Conservation (phyloP, 805 yeast genomes). For the Lachancea dasiensis region DNA sequence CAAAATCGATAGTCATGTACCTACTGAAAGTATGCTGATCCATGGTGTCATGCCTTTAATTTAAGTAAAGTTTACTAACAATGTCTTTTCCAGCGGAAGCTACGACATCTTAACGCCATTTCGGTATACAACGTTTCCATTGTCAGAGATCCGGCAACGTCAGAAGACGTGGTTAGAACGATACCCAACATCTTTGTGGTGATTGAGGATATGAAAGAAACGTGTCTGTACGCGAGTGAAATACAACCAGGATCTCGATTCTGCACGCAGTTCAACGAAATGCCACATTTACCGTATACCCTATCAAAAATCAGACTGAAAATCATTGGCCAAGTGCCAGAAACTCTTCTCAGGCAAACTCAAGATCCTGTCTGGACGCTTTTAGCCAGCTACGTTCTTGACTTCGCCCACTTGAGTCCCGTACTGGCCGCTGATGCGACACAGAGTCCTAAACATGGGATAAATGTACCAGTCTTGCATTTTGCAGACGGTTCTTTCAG, state of each 20-base stretch:
- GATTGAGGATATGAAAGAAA: slow-evolving; percentile 19
- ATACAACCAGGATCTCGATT: slow-evolving; percentile 16
- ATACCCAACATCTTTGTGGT: slow-evolving; percentile 19
- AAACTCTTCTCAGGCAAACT: slow-evolving; percentile 4
- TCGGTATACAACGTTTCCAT: slow-evolving; percentile 18
- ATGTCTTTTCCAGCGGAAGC: slow-evolving; percentile 14
- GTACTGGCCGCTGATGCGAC: slow-evolving; percentile 10
- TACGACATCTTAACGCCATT: slow-evolving; percentile 27
- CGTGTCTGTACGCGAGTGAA: slow-evolving; percentile 25
- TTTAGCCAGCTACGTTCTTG: slow-evolving; percentile 12
- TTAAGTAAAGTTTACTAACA: not conserved
- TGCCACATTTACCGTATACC: slow-evolving; percentile 17
- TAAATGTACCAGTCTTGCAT: slow-evolving; percentile 22
- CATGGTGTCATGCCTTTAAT: not conserved
- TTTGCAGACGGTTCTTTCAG: slow-evolving; percentile 24
- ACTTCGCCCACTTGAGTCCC: slow-evolving; percentile 17
- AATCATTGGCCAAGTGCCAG: slow-evolving; percentile 20
- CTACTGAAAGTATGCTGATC: slow-evolving; percentile 3
- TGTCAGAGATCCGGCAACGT: not conserved
- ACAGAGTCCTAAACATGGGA: slow-evolving; percentile 8
- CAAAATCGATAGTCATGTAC: slow-evolving; percentile 1
- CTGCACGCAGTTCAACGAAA: slow-evolving; percentile 23
- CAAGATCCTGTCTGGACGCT: slow-evolving; percentile 15
- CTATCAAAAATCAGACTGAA: slow-evolving; percentile 15
- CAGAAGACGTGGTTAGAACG: slow-evolving; percentile 1